Conservation (phyloP, 441 rosid species). For the Bruguiera hainesii region DNA sequence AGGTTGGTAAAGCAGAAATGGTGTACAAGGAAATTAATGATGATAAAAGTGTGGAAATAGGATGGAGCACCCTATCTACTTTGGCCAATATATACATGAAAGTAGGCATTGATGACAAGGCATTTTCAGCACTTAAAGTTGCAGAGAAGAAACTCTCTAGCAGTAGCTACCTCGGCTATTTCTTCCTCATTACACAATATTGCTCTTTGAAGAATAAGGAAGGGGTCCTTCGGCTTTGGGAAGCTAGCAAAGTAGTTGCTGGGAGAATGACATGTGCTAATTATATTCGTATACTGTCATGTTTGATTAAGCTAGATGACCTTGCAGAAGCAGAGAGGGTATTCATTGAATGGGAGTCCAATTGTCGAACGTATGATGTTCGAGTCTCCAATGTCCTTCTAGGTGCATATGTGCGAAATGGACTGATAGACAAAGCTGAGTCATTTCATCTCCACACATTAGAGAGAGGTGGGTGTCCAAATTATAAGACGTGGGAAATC, state of each 20-base stretch:
- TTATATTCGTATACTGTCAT: constrained; percentile 51
- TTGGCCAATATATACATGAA: constrained; percentile 50
- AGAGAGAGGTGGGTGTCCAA: constrained; percentile 58
- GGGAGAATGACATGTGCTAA: constrained; percentile 53
- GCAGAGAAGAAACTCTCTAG: constrained; percentile 51
- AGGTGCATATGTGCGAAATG: constrained; percentile 51
- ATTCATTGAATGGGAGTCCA: constrained; percentile 53
- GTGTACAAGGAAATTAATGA: constrained; percentile 48
- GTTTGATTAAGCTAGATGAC: constrained; percentile 49
- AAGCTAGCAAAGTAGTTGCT: constrained; percentile 40
- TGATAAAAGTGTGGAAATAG: constrained; percentile 44
- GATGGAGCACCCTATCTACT: constrained; percentile 56
- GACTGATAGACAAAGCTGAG: constrained; percentile 49
- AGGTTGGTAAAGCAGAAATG: constrained; percentile 34
- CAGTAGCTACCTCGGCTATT: constrained; percentile 40
- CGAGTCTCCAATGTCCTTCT: constrained; percentile 67
- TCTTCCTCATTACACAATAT: constrained; percentile 51
- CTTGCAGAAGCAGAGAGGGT: constrained; percentile 46
- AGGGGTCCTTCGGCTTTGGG: constrained; percentile 57
- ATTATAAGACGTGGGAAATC: constrained; percentile 76
- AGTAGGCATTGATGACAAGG: constrained; percentile 40
- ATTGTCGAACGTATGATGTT: constrained; percentile 46
- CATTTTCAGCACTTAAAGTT: constrained; percentile 31
- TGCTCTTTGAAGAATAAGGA: constrained; percentile 39
- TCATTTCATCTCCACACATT: constrained; percentile 37